Evolutionary conservation across 257 asterid genomes (phyloP).

Genomic region (Cynanchum wilfordii): DNA sequence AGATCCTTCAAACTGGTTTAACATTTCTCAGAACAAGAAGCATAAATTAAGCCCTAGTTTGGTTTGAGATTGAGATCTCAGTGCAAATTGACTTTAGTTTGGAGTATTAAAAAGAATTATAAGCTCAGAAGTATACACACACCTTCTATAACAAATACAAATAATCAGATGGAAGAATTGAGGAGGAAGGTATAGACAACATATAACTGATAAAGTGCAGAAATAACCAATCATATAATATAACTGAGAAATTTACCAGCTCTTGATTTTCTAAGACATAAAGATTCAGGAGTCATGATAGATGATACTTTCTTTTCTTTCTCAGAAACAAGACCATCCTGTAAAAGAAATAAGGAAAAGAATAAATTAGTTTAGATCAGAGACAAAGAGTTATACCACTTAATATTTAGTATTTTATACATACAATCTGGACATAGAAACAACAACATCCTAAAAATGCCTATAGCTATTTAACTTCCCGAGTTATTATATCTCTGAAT

Average conservation of each 20-base stretch:
- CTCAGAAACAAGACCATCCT: conserved; percentile 31
- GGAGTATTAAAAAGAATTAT: not conserved
- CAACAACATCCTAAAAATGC: not conserved
- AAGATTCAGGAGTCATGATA: conserved; percentile 36
- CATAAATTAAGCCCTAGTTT: not conserved
- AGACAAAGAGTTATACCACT: not conserved
- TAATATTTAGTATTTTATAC: not conserved
- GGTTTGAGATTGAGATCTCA: not conserved
- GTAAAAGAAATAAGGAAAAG: conserved; percentile 15
- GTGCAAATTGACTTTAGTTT: not conserved
- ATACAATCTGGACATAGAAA: not conserved
- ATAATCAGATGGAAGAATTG: not conserved
- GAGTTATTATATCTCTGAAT: not conserved
- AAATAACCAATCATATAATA: not conserved
- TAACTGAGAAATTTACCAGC: conserved; percentile 47
- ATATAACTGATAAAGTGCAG: not conserved
- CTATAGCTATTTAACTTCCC: not conserved
- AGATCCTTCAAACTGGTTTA: not conserved
- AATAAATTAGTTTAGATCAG: not conserved
- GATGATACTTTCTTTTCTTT: conserved; percentile 20
- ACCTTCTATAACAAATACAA: not conserved
- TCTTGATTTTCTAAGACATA: conserved; percentile 50
- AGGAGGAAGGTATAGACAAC: not conserved
- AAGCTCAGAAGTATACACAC: not conserved
- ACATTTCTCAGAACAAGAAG: not conserved